phyloP scores from a whole-genome alignment of 129 eudicot species.

The Helichrysum umbraculigerum region DNA sequence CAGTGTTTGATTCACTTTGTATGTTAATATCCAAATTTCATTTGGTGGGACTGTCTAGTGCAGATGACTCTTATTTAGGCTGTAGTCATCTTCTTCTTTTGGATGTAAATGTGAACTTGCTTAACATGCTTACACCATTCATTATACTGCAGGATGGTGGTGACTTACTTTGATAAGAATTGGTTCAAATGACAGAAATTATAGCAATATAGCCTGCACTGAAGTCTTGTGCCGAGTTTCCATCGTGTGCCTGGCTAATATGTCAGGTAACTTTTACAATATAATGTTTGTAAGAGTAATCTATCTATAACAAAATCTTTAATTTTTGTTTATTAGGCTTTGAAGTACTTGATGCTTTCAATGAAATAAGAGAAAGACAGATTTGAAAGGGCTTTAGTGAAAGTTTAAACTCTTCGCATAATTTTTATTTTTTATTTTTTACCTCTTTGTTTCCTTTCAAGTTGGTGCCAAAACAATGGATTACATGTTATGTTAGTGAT shows the following conservation, averaged over 20 bases:
- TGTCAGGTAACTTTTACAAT: slow-evolving; percentile 30
- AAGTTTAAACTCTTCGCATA: slow-evolving; percentile 7
- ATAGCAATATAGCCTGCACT: slow-evolving; percentile 3
- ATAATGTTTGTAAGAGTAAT: neutral
- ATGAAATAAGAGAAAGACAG: slow-evolving; percentile 67
- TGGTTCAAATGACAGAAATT: neutral
- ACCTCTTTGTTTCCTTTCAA: too few relatives aligned
- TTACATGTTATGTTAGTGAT: too few relatives aligned
- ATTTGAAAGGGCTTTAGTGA: slow-evolving; percentile 76
- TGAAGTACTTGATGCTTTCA: slow-evolving; percentile 54
- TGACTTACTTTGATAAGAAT: slow-evolving; percentile 1
- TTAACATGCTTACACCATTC: neutral
- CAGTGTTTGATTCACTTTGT: too few relatives aligned
- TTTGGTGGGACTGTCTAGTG: too few relatives aligned
- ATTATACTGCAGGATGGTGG: slow-evolving; percentile 24
- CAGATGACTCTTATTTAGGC: neutral
- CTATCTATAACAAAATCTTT: neutral
- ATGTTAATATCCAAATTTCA: neutral
- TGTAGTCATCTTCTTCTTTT: too few relatives aligned
- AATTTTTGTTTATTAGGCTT: slow-evolving; percentile 36
- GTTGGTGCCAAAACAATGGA: too few relatives aligned
- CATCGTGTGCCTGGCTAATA: slow-evolving; percentile 21
- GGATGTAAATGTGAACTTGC: too few relatives aligned
- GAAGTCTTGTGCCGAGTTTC: too few relatives aligned
- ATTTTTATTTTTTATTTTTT: too few relatives aligned